Evolutionary conservation across 2,329 filamentous ascomycete species (phyloP).

Genomic region (Acrocalymma vagum): DNA sequence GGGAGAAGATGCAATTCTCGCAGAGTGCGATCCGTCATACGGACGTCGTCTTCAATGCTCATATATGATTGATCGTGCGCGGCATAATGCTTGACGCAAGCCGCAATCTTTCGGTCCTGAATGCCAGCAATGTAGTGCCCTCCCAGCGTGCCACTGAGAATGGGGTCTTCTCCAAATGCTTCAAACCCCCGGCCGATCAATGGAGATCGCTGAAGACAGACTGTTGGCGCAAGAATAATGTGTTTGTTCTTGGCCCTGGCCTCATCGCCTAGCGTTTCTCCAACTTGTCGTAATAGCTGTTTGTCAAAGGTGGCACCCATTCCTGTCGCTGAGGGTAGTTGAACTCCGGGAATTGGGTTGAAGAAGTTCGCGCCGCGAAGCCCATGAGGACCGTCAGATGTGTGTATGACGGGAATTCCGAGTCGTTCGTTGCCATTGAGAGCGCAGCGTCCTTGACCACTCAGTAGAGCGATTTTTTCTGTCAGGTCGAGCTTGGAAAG

Average conservation of each 20-base stretch:
- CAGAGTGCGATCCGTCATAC: slow-evolving; percentile 66
- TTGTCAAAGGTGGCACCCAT: slow-evolving; percentile 72
- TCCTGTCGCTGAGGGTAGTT: slow-evolving; percentile 75
- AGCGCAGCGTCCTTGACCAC: slow-evolving; percentile 64
- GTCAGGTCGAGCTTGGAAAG: slow-evolving; percentile 8
- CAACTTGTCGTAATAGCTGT: slow-evolving; percentile 69
- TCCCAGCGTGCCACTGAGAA: slow-evolving; percentile 13
- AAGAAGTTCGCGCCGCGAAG: slow-evolving; percentile 68
- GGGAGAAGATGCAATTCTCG: slow-evolving; percentile 58
- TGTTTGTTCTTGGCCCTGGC: slow-evolving; percentile 35
- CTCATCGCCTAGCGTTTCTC: slow-evolving; percentile 73
- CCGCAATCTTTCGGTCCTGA: slow-evolving; percentile 51
- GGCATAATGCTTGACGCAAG: slow-evolving; percentile 69
- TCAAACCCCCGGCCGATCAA: slow-evolving; percentile 21
- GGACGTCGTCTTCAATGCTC: slow-evolving; percentile 70
- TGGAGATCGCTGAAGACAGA: slow-evolving; percentile 30
- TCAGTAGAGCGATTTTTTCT: slow-evolving; percentile 17
- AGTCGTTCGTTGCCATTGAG: slow-evolving; percentile 64
- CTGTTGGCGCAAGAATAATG: slow-evolving; percentile 27
- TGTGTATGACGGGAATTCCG: slow-evolving; percentile 33
- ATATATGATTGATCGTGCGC: slow-evolving; percentile 67
- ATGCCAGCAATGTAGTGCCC: slow-evolving; percentile 38
- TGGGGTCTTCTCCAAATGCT: slow-evolving; percentile 18
- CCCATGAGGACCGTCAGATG: slow-evolving; percentile 71
- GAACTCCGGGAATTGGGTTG: slow-evolving; percentile 66